Evolutionary conservation across 371 early-diverging fungal species (phyloP), one percentile per base, ranked within the genome.

Genomic region (Actinomortierella wolfii): DNA sequence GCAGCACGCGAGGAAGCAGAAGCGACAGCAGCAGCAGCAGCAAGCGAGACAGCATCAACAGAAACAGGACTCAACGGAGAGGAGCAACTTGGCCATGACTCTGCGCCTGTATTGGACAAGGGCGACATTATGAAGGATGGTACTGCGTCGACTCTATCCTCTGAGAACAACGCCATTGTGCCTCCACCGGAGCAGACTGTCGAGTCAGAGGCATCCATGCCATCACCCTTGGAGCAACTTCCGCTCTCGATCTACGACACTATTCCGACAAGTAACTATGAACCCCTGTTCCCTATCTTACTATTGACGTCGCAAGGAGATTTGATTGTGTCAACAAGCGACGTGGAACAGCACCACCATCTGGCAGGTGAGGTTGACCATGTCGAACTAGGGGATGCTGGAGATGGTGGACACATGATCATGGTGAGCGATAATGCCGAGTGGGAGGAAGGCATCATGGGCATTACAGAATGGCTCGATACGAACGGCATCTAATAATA

Each of bases 361-460:
- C 43, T 75, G 34, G 52, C 68, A 0, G 61, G 60, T 23, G 54
- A 75, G 26, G 75, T 75, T 28, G 75, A 75, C 45, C 71, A 70
- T 48, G 64, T 70, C 24, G 71, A 64, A 25, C 61, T 70, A 1
- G 71, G 64, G 49, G 61, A 70, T 61, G 39, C 42, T 39, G 57
- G 64, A n/a, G 57, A 61, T 44, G 71, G 71, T 3, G 71, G 71
- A 17, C 71, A 70, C 54, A 47, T 70, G 54, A 64, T 70, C 49
- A 70, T 70, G 71, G 61, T 64, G 21, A 53, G 65, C 8, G 71
- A 70, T 51, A 61, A 61, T 55, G 51, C 65, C 7, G 65, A 70
- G 18, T 70, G 71, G 71, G 71, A 70, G 45, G 61, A 70, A n/a
- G 71, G 71, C 6, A 70, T 70, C 23, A 54, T 61, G 14, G 71